Percentiles rank a stretch among this genome's conserved stretches.
Evolutionary conservation across 176 grass and related monocot species (phyloP).

Genomic region (Oryza glaberrima): DNA sequence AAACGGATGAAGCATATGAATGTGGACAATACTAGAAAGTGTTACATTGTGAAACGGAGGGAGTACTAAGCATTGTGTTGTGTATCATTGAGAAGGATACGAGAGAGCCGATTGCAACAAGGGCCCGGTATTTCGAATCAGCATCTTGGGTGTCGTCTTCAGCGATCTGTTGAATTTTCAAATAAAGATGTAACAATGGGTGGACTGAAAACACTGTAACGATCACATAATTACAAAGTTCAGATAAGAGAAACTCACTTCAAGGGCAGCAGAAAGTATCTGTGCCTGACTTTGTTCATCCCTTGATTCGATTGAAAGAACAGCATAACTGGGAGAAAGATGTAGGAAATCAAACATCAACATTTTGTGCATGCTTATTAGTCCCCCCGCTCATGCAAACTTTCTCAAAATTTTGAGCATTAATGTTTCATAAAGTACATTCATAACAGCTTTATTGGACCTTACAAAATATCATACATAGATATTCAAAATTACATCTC

Average conservation of each 20-base stretch:
- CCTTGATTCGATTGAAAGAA: constrained; percentile 84
- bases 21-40: too few relatives aligned
- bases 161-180: constrained; percentile 66
- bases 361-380: neutral
- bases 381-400: neutral
- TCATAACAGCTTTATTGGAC: neutral
- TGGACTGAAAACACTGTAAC: constrained; percentile 4
- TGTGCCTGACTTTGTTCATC: constrained; percentile 90
- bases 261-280: constrained; percentile 85
- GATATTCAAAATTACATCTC: neutral
- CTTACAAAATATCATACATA: neutral
- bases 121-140: constrained; percentile 83
- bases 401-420: neutral
- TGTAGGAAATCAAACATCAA: constrained; percentile 8
- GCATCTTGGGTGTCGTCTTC: constrained; percentile 80
- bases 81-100: constrained; percentile 75
- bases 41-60: too few relatives aligned
- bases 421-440: neutral
- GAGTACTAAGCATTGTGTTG: neutral
- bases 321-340: constrained; percentile 65
- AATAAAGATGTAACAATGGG: constrained; percentile 36
- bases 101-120: constrained; percentile 83
- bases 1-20: too few relatives aligned
- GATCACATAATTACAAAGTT: neutral
- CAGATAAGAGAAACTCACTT: constrained; percentile 47